A percentile compares a stretch with the other conserved stretches of the same genome.
phyloP scores from a whole-genome alignment of 352 stramenopile species.

The Hyaloperonospora arabidopsidis region DNA sequence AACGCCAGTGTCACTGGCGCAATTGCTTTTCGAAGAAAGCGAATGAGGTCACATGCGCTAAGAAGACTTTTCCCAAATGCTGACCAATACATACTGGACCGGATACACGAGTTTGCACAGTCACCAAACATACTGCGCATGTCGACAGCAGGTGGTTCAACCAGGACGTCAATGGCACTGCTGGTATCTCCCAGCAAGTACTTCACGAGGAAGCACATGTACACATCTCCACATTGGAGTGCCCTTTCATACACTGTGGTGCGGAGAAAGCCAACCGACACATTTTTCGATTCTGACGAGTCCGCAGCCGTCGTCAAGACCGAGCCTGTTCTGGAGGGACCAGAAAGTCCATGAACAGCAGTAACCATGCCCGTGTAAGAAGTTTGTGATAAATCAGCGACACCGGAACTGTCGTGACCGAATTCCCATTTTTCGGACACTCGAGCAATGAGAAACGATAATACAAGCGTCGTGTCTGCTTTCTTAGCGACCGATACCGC shows the following conservation, averaged over 20 bases:
- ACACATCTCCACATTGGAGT: slow-evolving; percentile 50
- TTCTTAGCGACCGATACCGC: slow-evolving; percentile 68
- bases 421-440: slow-evolving; percentile 73
- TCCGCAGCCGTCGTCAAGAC: slow-evolving; percentile 2
- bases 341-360: slow-evolving; percentile 29
- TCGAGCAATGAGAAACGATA: slow-evolving; percentile 75
- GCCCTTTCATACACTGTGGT: slow-evolving; percentile 46
- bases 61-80: slow-evolving; percentile 65
- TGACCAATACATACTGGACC: slow-evolving; percentile 58
- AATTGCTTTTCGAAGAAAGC: slow-evolving; percentile 50
- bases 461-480: slow-evolving; percentile 59
- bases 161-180: slow-evolving; percentile 39
- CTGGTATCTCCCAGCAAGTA: slow-evolving; percentile 47
- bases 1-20: slow-evolving; percentile 36
- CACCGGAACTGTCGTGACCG: slow-evolving; percentile 17
- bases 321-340: neutral
- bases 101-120: slow-evolving; percentile 2
- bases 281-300: slow-evolving; percentile 21
- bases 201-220: slow-evolving; percentile 69
- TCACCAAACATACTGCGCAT: slow-evolving; percentile 57
- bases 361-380: slow-evolving; percentile 56
- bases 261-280: slow-evolving; percentile 60
- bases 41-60: slow-evolving; percentile 54
- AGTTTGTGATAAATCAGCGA: slow-evolving; percentile 25
- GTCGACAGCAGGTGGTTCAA: slow-evolving; percentile 37